phyloP scores from a whole-genome alignment of 441 rosid genomes.

The Populus hybrid region DNA sequence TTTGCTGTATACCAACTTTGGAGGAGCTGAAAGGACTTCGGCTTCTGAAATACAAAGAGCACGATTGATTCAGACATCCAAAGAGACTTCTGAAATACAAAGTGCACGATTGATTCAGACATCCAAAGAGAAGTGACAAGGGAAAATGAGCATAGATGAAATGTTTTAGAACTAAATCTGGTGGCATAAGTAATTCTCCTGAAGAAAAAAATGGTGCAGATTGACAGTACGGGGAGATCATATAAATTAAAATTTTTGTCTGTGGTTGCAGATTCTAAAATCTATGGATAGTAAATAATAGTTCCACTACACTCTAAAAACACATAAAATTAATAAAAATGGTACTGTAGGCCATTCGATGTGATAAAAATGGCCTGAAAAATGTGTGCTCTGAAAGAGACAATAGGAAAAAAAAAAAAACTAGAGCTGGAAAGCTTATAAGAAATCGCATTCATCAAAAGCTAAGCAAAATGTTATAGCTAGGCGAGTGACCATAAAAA shows the following conservation, averaged over 20 bases:
- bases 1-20: constrained; percentile 92
- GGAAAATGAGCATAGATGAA: neutral
- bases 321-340: neutral
- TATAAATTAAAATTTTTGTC: neutral
- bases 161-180: constrained; percentile 2
- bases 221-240: neutral
- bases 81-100: too few species aligned
- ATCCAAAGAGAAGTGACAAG: neutral
- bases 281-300: neutral
- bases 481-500: neutral
- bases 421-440: neutral
- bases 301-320: neutral
- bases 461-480: neutral
- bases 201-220: neutral
- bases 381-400: neutral
- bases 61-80: too few species aligned
- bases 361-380: neutral
- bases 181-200: neutral
- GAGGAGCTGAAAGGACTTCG: constrained; percentile 95
- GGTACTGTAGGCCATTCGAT: neutral
- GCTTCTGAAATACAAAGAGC: constrained; percentile 63
- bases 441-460: neutral
- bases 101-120: too few species aligned
- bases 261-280: neutral
- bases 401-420: neutral